These are phyloP conservation scores for Backusella macrospora DNA, from an alignment of 192 early-diverging fungal species.

Conservation along the genomic window DNA sequence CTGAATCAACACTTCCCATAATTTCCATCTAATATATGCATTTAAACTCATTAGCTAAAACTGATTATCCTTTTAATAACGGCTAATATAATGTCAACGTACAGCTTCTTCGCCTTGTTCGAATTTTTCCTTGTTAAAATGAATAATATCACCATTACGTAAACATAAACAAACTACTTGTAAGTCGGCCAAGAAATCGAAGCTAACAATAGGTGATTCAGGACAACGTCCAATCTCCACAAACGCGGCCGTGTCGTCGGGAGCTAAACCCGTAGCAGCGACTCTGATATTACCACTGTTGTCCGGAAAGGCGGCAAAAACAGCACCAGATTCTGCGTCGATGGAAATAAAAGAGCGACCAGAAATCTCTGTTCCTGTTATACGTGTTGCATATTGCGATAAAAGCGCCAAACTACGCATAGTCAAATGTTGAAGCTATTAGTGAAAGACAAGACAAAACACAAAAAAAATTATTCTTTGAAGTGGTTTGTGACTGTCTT, in stretches of 20 bases:
- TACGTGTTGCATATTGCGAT: constrained; percentile 19
- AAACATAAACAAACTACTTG: constrained; percentile 58
- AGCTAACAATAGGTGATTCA: constrained; percentile 45
- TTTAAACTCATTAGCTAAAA: neutral
- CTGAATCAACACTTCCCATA: constrained; percentile 77
- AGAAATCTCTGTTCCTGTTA: neutral
- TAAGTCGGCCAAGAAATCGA: constrained; percentile 56
- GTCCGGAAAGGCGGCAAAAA: constrained; percentile 55
- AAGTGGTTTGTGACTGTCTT: too few species aligned
- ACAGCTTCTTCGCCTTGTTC: constrained; percentile 46
- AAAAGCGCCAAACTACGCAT: constrained; percentile 46
- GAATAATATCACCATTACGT: constrained; percentile 59
- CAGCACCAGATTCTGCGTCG: constrained; percentile 55
- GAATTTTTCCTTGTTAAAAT: constrained; percentile 44
- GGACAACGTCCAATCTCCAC: constrained; percentile 40
- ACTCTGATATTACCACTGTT: constrained; percentile 38
- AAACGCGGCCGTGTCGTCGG: constrained; percentile 30
- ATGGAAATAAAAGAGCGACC: constrained; percentile 35
- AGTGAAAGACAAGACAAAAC: neutral
- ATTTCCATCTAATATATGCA: constrained; percentile 50
- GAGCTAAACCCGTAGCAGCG: constrained; percentile 16
- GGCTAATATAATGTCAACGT: neutral
- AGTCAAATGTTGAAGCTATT: neutral
- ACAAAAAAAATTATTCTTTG: neutral
- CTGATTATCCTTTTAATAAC: constrained; percentile 1